Evolutionary conservation across 139 green algal species (phyloP).

Genomic region (Pseudopediastrum boryanum): DNA sequence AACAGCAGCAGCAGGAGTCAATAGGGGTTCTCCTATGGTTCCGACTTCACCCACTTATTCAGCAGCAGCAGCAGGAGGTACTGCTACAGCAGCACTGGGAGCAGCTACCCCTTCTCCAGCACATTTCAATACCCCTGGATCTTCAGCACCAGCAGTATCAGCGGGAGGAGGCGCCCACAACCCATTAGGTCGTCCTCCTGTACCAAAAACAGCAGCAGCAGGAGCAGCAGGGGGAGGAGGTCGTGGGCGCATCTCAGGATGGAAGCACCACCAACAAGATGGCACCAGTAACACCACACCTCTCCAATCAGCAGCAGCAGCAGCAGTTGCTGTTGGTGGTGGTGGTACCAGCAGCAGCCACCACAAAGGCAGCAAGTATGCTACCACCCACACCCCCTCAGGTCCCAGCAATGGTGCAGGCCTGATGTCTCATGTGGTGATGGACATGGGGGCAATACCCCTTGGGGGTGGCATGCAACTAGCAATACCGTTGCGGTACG

Average conservation of each 20-base stretch:
- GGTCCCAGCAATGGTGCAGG: neutral
- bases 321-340: neutral
- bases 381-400: neutral
- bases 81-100: neutral
- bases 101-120: neutral
- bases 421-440: constrained; percentile 16
- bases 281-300: neutral
- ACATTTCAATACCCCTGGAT: neutral
- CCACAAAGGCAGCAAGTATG: no score
- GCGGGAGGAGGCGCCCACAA: neutral
- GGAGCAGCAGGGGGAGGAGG: neutral
- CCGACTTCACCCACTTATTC: neutral
- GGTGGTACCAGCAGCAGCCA: no score
- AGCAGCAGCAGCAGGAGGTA: neutral
- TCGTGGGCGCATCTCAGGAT: no score
- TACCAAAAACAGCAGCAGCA: neutral
- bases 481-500: constrained; percentile 26
- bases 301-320: neutral
- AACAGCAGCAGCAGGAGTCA: neutral
- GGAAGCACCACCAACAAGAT: no score
- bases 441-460: constrained; percentile 5
- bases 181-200: neutral
- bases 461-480: constrained; percentile 14
- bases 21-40: neutral
- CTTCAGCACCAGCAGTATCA: constrained; percentile 9